Conservation (phyloP, 2,329 filamentous ascomycete species). For the Westerdykella ornata region DNA sequence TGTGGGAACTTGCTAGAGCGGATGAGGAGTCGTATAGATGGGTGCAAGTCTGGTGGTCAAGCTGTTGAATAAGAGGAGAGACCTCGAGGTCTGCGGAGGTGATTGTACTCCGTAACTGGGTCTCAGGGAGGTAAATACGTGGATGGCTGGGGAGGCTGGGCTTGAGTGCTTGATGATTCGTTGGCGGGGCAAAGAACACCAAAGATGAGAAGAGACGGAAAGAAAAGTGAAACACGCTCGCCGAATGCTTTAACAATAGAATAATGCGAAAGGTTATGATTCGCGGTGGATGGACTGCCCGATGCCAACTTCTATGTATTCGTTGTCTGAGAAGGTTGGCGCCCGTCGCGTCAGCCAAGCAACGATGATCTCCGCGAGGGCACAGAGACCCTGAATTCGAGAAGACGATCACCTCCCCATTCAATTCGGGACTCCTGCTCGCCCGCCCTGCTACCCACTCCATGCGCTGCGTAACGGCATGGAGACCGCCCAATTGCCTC, state of each 20-base stretch:
- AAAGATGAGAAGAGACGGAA: slow-evolving; percentile 3
- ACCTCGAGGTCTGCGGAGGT: no score
- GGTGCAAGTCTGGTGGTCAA: no score
- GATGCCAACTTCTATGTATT: no score
- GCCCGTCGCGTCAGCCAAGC: not conserved
- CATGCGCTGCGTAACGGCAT: slow-evolving; percentile 9
- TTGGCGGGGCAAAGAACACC: not conserved
- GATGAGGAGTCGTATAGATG: no score
- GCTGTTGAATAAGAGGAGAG: no score
- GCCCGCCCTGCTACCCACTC: not conserved
- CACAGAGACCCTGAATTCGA: not conserved
- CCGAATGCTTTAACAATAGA: not conserved
- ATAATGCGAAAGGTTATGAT: no score
- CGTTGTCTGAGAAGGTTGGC: not conserved
- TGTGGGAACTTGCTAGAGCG: no score
- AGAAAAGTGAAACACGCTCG: slow-evolving; percentile 7
- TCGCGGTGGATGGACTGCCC: no score
- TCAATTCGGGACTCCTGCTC: not conserved
- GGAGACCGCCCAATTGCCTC: slow-evolving; percentile 18
- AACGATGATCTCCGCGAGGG: not conserved
- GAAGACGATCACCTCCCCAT: not conserved
- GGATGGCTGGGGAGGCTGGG: no score
- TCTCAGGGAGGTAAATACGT: no score
- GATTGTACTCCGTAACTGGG: no score
- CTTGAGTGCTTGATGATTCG: not conserved